Percentiles rank a stretch among this genome's conserved stretches.
Evolutionary conservation across 164 flowering plant species (phyloP).

Genomic region (Vitis riparia): DNA sequence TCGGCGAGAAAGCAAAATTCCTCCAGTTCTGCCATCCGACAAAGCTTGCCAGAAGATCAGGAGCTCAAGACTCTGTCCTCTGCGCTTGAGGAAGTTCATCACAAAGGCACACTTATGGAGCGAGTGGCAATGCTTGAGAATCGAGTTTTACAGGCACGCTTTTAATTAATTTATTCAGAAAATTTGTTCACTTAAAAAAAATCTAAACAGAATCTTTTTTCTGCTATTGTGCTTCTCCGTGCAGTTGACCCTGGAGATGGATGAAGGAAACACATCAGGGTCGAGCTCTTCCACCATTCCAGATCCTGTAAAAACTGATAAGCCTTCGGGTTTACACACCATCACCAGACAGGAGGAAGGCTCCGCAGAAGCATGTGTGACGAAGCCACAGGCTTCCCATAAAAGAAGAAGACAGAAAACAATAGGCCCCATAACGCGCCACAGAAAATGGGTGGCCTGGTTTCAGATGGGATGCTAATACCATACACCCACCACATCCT

Average conservation of each 20-base stretch:
- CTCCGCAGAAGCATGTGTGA: background rate
- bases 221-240: background rate
- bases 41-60: conserved; percentile 16
- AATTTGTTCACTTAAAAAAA: no score
- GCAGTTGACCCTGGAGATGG: conserved; percentile 44
- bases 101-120: conserved; percentile 55
- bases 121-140: conserved; percentile 44
- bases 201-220: no score
- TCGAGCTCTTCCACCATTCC: conserved; percentile 34
- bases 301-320: conserved; percentile 13
- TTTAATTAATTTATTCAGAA: no score
- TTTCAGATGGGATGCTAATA: no score
- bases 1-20: conserved; percentile 16
- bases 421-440: no score
- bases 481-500: no score
- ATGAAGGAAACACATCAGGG: conserved; percentile 35
- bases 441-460: no score
- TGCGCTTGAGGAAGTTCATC: conserved; percentile 52
- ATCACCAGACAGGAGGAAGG: background rate
- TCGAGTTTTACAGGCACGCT: conserved; percentile 42
- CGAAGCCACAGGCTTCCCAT: no score
- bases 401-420: no score
- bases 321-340: background rate
- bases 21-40: conserved; percentile 2
- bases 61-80: conserved; percentile 32